Conservation (phyloP, 1,284 basidiomycete genomes). For the Cutaneotrichosporon mucoides region DNA sequence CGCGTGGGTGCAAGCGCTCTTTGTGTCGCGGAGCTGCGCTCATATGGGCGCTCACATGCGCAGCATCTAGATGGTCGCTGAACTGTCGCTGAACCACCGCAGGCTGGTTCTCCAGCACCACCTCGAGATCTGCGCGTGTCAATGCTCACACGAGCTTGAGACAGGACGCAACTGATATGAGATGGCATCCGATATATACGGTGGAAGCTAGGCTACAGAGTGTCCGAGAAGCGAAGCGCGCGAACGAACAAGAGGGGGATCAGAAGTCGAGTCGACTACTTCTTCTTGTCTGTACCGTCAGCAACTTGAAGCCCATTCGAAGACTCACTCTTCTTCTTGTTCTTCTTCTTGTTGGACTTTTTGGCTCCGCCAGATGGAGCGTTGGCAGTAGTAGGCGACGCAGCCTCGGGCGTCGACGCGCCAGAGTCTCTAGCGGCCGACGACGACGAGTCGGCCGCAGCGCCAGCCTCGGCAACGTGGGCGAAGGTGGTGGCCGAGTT, state of each 20-base stretch:
- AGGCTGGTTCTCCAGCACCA: too few relatives aligned
- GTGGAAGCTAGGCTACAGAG: too few relatives aligned
- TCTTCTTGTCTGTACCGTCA: slow-evolving; percentile 2
- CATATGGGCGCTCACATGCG: too few relatives aligned
- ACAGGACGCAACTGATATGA: too few relatives aligned
- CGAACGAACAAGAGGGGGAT: background rate
- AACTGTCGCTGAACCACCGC: too few relatives aligned
- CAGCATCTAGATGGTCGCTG: too few relatives aligned
- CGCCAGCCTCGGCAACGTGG: background rate
- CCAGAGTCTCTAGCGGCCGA: background rate
- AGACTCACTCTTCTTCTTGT: slow-evolving; percentile 6
- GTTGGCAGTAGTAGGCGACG: background rate
- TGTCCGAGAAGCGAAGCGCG: background rate
- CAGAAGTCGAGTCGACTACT: background rate
- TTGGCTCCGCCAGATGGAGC: background rate
- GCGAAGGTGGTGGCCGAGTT: background rate
- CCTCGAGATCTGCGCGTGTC: too few relatives aligned
- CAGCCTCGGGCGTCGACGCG: background rate
- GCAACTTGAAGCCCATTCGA: background rate
- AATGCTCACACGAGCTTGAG: too few relatives aligned
- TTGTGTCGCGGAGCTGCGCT: too few relatives aligned
- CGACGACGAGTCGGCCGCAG: background rate
- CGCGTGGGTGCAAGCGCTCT: too few relatives aligned
- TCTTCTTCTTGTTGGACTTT: background rate
- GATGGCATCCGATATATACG: too few relatives aligned